These are phyloP conservation scores for Chrysanthemum seticuspe DNA, from an alignment of 129 eudicot species.

Conservation along the genomic window DNA sequence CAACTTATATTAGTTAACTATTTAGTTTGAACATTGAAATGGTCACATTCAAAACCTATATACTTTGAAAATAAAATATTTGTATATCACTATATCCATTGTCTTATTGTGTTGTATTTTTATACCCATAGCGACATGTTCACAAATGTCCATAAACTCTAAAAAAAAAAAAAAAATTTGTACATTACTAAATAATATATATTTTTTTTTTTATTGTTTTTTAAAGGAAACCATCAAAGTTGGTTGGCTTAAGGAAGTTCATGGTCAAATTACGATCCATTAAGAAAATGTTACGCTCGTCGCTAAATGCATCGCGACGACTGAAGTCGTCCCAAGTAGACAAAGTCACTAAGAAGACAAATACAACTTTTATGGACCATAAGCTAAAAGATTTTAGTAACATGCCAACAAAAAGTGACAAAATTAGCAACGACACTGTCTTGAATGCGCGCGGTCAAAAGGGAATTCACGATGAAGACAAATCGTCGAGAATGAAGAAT, in stretches of 20 bases:
- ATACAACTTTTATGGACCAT: neutral
- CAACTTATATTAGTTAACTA: too few relatives aligned
- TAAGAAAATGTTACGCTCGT: constrained; percentile 16
- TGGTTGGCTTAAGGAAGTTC: constrained; percentile 27
- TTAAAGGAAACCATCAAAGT: constrained; percentile 21
- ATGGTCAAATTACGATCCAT: constrained; percentile 34
- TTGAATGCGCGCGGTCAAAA: neutral
- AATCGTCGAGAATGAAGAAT: neutral
- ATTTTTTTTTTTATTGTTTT: too few relatives aligned
- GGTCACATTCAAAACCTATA: too few relatives aligned
- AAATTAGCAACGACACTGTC: neutral
- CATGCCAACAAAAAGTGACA: neutral
- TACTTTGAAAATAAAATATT: neutral
- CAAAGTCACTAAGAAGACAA: constrained; percentile 12
- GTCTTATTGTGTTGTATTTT: constrained; percentile 16
- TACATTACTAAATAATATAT: neutral
- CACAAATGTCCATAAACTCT: too few relatives aligned
- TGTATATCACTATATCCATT: too few relatives aligned
- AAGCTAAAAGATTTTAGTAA: neutral
- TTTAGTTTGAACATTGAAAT: too few relatives aligned
- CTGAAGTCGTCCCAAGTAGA: neutral
- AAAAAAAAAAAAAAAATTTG: too few relatives aligned
- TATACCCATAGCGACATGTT: neutral
- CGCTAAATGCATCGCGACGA: constrained; percentile 12
- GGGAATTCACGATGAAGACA: neutral